Base-by-base conservation (phyloP, 352 stramenopile genomes). In the Globisporangium acanthophoron region DNA sequence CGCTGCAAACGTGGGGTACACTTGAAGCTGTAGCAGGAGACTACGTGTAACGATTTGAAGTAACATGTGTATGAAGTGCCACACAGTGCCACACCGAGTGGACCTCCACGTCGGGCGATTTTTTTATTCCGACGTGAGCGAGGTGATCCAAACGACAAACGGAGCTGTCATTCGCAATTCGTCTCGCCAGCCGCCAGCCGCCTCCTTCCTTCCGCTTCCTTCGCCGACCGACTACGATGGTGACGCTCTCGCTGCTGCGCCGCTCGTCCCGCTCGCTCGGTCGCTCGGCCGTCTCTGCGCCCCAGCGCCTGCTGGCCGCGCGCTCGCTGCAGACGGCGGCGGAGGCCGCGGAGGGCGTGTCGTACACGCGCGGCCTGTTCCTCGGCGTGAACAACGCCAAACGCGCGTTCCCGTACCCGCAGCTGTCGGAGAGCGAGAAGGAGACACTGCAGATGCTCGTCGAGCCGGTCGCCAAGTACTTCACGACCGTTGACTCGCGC, bases 361-460 rank as follows among this genome's bases (percentile, higher is more conserved):
- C 81, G 62, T 92, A 92, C 71, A 89, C 83, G 40, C 81, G 85
- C 56, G 81, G 83, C 0, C 72, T 95, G 29, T 93, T 95, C 61
- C 69, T 93, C 8, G 85, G 85, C 46, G 80, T 93, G 18, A 92
- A 92, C 76, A 92, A 93, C 68, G 58, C 70, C 41, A 71, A 71
- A 56, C 80, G 83, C 41, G 83, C 81, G 31, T 90, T 95, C 45
- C 85, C 85, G 39, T 95, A 92, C 68, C 85, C 85, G 31, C 76
- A 85, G 61, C 69, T 77, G 13, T 84, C 78, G 5, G 76, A 78
- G n/a, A 70, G 57, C 40, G 85, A 95, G 64, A 72, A 75, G 52
- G 85, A 92, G 62, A 95, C 79, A 63, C 66, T 95, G 52, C 80
- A 92, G 65, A 90, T 90, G 79, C 79, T 95, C 16, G 82, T 91